Conservation (phyloP, 305 asterid species). For the Fraxinus platypoda region DNA sequence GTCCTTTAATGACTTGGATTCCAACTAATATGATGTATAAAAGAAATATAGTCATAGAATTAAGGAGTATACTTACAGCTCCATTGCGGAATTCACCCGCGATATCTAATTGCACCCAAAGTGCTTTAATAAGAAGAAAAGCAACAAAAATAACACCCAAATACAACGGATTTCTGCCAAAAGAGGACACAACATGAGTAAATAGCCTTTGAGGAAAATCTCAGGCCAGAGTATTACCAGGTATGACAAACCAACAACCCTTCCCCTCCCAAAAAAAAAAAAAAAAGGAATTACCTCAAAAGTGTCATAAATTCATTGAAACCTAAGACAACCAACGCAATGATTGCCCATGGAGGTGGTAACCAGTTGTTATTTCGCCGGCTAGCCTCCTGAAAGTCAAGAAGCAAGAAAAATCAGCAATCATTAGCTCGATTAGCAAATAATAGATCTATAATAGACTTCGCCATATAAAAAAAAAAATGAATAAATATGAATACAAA, state of each 20-base stretch:
- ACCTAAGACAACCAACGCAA: slow-evolving; percentile 77
- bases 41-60: neutral
- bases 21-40: neutral
- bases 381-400: slow-evolving; percentile 78
- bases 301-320: slow-evolving; percentile 99
- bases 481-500: slow-evolving; percentile 16
- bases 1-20: neutral
- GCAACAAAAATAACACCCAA: slow-evolving; percentile 73
- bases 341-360: slow-evolving; percentile 99
- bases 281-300: slow-evolving; percentile 52
- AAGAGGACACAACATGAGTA: slow-evolving; percentile 21
- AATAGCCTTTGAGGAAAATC: slow-evolving; percentile 14
- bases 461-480: neutral
- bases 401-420: slow-evolving; percentile 24
- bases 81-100: slow-evolving; percentile 92
- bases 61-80: slow-evolving; percentile 52
- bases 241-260: neutral
- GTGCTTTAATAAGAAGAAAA: slow-evolving; percentile 78
- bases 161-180: slow-evolving; percentile 85
- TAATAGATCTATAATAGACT: slow-evolving; percentile 1
- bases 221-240: neutral
- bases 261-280: neutral
- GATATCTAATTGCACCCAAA: slow-evolving; percentile 96
- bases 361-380: slow-evolving; percentile 91
- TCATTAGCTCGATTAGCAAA: slow-evolving; percentile 6